Evolutionary conservation across 192 early-diverging fungal species (phyloP).

Genomic region (Gonapodya sp.): DNA sequence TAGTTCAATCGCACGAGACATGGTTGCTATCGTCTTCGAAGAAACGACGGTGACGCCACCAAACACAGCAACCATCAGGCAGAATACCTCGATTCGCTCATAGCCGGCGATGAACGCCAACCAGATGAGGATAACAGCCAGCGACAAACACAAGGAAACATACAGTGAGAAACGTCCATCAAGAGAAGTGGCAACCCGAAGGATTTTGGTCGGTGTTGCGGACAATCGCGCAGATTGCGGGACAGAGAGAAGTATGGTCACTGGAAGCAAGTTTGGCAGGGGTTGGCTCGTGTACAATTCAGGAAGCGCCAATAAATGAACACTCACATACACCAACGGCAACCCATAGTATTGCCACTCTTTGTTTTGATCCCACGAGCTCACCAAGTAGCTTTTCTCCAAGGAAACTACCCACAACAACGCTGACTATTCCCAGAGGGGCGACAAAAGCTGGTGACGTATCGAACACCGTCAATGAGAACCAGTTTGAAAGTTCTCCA

Average conservation of each 20-base stretch:
- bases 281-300: too few species aligned
- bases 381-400: background rate
- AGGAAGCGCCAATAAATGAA: background rate
- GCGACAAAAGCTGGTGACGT: background rate
- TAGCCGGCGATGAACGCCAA: background rate
- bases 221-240: background rate
- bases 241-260: background rate
- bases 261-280: background rate
- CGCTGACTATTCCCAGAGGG: background rate
- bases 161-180: background rate
- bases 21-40: background rate
- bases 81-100: background rate
- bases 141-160: background rate
- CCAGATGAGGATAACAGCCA: background rate
- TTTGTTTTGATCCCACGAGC: background rate
- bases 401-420: background rate
- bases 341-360: background rate
- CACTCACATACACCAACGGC: background rate
- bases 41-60: conserved; percentile 4
- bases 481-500: conserved; percentile 3
- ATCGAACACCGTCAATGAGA: background rate
- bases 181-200: background rate
- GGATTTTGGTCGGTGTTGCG: background rate
- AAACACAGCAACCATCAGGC: background rate
- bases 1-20: background rate